Percentiles rank a stretch among this genome's conserved stretches.
These are phyloP conservation scores for Lithospermum erythrorhizon DNA, from an alignment of 257 asterid species.

Conservation along the genomic window DNA sequence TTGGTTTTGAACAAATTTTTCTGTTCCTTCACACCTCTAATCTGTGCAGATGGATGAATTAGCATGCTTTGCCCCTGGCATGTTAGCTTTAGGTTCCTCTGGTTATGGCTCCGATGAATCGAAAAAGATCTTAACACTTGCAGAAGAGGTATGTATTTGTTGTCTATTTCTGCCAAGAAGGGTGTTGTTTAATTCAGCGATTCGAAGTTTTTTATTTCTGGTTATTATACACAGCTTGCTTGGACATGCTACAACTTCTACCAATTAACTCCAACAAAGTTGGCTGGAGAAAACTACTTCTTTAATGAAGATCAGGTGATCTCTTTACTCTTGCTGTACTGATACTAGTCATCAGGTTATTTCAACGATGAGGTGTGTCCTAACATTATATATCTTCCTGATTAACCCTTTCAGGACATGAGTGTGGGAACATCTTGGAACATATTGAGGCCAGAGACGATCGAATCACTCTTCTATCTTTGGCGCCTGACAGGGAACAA, in stretches of 20 bases:
- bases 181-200: too few relatives aligned
- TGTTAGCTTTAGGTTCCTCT: slow-evolving; percentile 88
- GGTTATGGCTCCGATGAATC: slow-evolving; percentile 84
- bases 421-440: slow-evolving; percentile 99
- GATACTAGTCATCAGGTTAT: too few relatives aligned
- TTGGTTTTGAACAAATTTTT: neutral
- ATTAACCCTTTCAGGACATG: slow-evolving; percentile 52
- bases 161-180: too few relatives aligned
- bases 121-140: slow-evolving; percentile 59
- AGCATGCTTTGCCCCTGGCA: slow-evolving; percentile 99
- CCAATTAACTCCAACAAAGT: slow-evolving; percentile 89
- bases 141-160: slow-evolving; percentile 59
- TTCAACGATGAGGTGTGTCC: too few relatives aligned
- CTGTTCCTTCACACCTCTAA: neutral
- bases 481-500: slow-evolving; percentile 97
- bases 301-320: slow-evolving; percentile 70
- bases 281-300: slow-evolving; percentile 97
- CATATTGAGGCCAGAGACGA: slow-evolving; percentile 98
- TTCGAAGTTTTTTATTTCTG: too few relatives aligned
- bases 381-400: neutral
- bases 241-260: slow-evolving; percentile 99
- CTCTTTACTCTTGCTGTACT: slow-evolving; percentile 1
- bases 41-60: slow-evolving; percentile 93
- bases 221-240: slow-evolving; percentile 64
- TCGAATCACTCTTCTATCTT: slow-evolving; percentile 93